Percentiles rank a stretch among this genome's conserved stretches.
Evolutionary conservation across 129 eudicot species (phyloP).

Genomic region (Arctium lappa): DNA sequence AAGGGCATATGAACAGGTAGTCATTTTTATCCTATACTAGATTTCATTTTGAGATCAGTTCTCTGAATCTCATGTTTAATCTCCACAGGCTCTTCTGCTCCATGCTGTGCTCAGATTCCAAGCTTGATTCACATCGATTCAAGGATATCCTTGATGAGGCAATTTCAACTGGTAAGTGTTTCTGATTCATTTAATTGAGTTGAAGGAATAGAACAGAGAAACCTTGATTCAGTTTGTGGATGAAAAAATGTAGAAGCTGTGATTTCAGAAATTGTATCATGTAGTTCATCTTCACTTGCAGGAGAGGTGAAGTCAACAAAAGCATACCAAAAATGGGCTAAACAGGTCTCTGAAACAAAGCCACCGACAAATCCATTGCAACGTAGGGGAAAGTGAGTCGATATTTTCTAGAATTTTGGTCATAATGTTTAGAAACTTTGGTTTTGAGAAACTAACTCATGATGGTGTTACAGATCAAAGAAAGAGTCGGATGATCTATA

Average conservation of each 20-base stretch:
- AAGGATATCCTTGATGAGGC: slow-evolving; percentile 94
- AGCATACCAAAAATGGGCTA: slow-evolving; percentile 84
- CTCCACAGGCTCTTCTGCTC: slow-evolving; percentile 82
- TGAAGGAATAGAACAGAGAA: neutral
- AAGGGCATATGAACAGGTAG: slow-evolving; percentile 92
- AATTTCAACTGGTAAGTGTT: slow-evolving; percentile 60
- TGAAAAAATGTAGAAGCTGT: neutral
- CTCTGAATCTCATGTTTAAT: neutral
- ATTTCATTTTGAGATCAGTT: slow-evolving; percentile 2
- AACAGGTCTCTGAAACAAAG: slow-evolving; percentile 55
- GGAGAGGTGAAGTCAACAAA: slow-evolving; percentile 73
- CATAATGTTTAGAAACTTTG: neutral
- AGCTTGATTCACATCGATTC: slow-evolving; percentile 91
- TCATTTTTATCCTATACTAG: neutral
- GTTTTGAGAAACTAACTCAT: slow-evolving; percentile 3
- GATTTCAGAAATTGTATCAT: too few species aligned
- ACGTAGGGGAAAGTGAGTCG: slow-evolving; percentile 61
- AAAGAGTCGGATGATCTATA: slow-evolving; percentile 62
- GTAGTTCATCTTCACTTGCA: slow-evolving; percentile 14
- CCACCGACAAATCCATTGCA: slow-evolving; percentile 84
- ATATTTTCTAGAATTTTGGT: neutral
- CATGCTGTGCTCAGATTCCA: slow-evolving; percentile 92
- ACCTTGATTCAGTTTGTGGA: neutral
- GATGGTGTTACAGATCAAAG: slow-evolving; percentile 42
- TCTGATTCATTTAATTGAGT: neutral